These are phyloP conservation scores for Taxawa tesnikishii DNA, from an alignment of 2,329 filamentous ascomycete genomes.

Conservation along the genomic window DNA sequence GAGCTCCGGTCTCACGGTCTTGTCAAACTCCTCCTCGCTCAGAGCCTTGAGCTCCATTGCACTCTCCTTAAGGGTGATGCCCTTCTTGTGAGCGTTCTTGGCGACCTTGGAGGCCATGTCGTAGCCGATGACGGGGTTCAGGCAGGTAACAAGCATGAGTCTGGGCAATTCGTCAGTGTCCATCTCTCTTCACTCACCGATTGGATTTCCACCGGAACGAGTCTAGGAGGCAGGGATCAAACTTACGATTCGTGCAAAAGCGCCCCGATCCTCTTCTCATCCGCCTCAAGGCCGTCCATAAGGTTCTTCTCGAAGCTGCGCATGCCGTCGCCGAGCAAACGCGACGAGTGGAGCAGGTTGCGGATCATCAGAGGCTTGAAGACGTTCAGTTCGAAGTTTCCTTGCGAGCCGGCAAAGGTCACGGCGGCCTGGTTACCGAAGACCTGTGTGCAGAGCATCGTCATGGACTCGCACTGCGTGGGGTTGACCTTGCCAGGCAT, in stretches of 20 bases:
- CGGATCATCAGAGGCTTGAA: conserved; percentile 96
- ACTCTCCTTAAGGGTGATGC: conserved; percentile 81
- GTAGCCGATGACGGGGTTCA: conserved; percentile 95
- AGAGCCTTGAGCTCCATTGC: conserved; percentile 88
- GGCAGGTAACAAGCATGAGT: conserved; percentile 94
- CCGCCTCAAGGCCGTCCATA: conserved; percentile 75
- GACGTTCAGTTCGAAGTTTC: conserved; percentile 97
- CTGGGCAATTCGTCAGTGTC: conserved; percentile 30
- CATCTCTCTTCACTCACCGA: too few species aligned
- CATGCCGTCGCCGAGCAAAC: conserved; percentile 86
- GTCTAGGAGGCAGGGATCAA: neutral
- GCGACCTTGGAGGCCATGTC: conserved; percentile 95
- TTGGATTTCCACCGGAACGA: too few species aligned
- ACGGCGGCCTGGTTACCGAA: conserved; percentile 94
- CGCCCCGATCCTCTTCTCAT: conserved; percentile 80
- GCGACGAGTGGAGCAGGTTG: conserved; percentile 85
- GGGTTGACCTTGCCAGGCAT: conserved; percentile 99
- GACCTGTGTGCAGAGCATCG: conserved; percentile 95
- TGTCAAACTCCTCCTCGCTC: conserved; percentile 80
- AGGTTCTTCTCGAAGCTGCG: conserved; percentile 90
- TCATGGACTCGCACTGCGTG: conserved; percentile 93
- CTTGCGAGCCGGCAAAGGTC: conserved; percentile 91
- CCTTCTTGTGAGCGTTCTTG: conserved; percentile 99
- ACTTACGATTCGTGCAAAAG: conserved; percentile 89
- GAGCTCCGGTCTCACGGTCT: conserved; percentile 79